These are phyloP conservation scores for Arachnopeziza araneosa DNA, from an alignment of 2,329 filamentous ascomycete species.

Conservation along the genomic window DNA sequence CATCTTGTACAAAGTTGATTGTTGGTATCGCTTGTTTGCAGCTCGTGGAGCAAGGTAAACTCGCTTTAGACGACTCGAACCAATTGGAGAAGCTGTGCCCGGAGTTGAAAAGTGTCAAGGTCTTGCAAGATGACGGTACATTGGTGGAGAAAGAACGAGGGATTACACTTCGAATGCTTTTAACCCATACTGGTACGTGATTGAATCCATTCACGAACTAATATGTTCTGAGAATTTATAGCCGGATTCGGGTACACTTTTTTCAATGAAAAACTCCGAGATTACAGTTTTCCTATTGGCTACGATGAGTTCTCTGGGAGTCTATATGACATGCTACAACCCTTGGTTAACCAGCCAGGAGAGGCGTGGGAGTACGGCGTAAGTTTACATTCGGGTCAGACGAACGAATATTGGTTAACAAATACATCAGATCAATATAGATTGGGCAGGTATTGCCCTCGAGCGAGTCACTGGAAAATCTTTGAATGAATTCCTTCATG, in stretches of 20 bases:
- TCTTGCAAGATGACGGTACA: constrained; percentile 36
- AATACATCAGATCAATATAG: constrained; percentile 5
- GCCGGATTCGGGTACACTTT: constrained; percentile 54
- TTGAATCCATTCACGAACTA: too few species aligned
- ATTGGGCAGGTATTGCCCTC: constrained; percentile 44
- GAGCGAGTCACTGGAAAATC: constrained; percentile 33
- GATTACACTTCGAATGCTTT: constrained; percentile 52
- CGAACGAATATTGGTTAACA: too few species aligned
- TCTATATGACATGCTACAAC: constrained; percentile 13
- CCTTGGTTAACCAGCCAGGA: constrained; percentile 58
- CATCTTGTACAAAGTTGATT: constrained; percentile 52
- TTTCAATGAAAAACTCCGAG: constrained; percentile 44
- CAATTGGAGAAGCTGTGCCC: constrained; percentile 41
- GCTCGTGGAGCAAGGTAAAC: constrained; percentile 44
- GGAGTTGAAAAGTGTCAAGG: constrained; percentile 43
- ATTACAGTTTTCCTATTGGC: constrained; percentile 39
- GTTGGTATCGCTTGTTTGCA: constrained; percentile 48
- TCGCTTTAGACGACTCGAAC: constrained; percentile 50
- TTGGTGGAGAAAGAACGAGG: constrained; percentile 36
- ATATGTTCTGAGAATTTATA: too few species aligned
- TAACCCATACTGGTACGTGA: constrained; percentile 38
- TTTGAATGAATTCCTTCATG: constrained; percentile 18
- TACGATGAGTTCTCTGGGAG: constrained; percentile 19
- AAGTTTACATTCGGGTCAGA: not conserved
- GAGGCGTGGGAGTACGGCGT: constrained; percentile 40